Evolutionary conservation across 768 basidiomycete genomes (phyloP), one percentile per base, ranked within the genome.

Genomic region (Pulveroboletus ravenelii): DNA sequence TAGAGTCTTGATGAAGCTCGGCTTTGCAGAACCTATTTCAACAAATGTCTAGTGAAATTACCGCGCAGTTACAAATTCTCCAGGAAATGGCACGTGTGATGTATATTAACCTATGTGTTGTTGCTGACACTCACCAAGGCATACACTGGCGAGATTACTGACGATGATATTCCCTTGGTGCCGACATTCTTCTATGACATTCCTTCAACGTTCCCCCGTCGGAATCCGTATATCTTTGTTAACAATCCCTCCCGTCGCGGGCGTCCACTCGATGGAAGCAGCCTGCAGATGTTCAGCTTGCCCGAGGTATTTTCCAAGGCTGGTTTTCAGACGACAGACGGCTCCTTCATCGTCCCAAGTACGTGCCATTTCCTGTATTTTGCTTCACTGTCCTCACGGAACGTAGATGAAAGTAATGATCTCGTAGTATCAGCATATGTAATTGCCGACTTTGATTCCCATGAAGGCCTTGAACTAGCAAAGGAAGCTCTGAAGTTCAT

Each of bases 101-200:
- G 13, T 51, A 40, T 25, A 32, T 15, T 18, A 13, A 25, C 30
- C n/a, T 8, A 37, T 15, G 27, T n/a, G 15, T 45, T 27, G 20
- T 45, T 13, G 6, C 52, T 48, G 35, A 53, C 18, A 12, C 7
- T 51, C 3, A 50, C 34, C 3, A 42, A 85, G 87, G 65, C 89
- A 2, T 85, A 87, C 61, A 60, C 63, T 25, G 79, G 82, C 6
- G 66, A 70, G 31, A 62, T 92, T 15, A 74, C 76, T 9, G 83
- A 89, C 40, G 75, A 74, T 1, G 68, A 75, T 36, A 66, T 67
- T 8, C 70, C 71, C 6, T 73, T 76, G 30, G 77, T 89, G 47
- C 69, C 79, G 29, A 85, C 76, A 13, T 93, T 89, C 70, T 98
- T 97, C 71, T 97, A 95, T 62, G 91, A 95, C 59, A 77, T 93